Percentiles rank a stretch among this genome's conserved stretches.
Evolutionary conservation across 768 basidiomycete species (phyloP).

Genomic region (Russula vinacea): DNA sequence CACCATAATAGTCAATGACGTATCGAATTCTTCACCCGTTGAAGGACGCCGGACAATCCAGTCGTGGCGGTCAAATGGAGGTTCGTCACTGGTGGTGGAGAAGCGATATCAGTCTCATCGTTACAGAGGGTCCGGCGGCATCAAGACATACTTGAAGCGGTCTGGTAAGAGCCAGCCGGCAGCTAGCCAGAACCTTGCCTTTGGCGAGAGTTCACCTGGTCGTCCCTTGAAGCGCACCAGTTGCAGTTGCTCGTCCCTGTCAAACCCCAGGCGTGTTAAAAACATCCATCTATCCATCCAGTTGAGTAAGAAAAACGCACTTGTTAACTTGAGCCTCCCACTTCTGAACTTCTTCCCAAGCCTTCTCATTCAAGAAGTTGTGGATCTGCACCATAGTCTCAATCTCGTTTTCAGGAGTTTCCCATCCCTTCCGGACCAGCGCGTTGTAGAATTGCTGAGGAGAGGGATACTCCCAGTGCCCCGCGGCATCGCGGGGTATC

Average conservation of each 20-base stretch:
- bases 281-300: neutral
- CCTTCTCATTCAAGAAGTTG: slow-evolving; percentile 95
- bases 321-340: slow-evolving; percentile 77
- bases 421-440: slow-evolving; percentile 92
- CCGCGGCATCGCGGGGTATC: slow-evolving; percentile 66
- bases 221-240: slow-evolving; percentile 83
- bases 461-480: slow-evolving; percentile 91
- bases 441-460: slow-evolving; percentile 99
- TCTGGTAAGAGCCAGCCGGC: slow-evolving; percentile 88
- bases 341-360: slow-evolving; percentile 90
- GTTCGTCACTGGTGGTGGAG: slow-evolving; percentile 61
- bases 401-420: slow-evolving; percentile 93
- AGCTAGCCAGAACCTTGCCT: slow-evolving; percentile 82
- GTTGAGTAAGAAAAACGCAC: slow-evolving; percentile 42
- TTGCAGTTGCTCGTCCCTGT: slow-evolving; percentile 64
- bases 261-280: slow-evolving; percentile 8
- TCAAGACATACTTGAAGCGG: slow-evolving; percentile 70
- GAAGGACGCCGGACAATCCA: slow-evolving; percentile 86
- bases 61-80: slow-evolving; percentile 93
- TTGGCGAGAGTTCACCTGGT: slow-evolving; percentile 92
- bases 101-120: neutral
- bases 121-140: slow-evolving; percentile 1
- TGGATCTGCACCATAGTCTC: slow-evolving; percentile 98
- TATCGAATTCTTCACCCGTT: slow-evolving; percentile 84
- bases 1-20: slow-evolving; percentile 98